These are phyloP conservation scores for Cenchrus fungigraminus DNA, from an alignment of 176 grass and related monocot genomes.

Conservation along the genomic window DNA sequence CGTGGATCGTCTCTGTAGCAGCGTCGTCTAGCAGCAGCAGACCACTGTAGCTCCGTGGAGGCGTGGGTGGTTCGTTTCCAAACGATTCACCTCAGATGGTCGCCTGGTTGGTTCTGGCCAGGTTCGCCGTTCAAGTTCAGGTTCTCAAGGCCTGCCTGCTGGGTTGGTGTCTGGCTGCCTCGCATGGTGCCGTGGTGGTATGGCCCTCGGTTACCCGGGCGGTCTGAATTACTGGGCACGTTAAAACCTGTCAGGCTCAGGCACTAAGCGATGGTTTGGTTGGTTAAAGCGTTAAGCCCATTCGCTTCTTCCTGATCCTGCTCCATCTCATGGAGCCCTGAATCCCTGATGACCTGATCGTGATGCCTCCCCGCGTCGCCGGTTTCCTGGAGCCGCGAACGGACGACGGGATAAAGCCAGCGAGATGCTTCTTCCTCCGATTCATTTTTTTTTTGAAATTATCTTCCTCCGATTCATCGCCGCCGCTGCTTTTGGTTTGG, in stretches of 20 bases:
- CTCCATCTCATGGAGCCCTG: not conserved
- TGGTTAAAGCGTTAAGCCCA: not conserved
- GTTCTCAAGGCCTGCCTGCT: not conserved
- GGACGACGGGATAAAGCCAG: not conserved
- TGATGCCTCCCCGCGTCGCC: not conserved
- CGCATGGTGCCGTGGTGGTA: not conserved
- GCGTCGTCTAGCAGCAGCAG: not conserved
- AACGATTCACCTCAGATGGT: not conserved
- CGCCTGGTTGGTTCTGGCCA: no score
- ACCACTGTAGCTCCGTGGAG: not conserved
- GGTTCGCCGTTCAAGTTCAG: no score
- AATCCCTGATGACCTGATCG: no score
- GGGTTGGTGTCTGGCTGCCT: slow-evolving; percentile 13
- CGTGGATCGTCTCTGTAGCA: not conserved
- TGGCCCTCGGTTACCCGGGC: not conserved
- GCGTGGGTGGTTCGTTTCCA: not conserved
- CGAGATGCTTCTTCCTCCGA: not conserved
- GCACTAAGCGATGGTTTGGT: slow-evolving; percentile 9
- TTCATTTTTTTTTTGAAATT: no score
- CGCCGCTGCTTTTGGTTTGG: not conserved
- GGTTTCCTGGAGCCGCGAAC: not conserved
- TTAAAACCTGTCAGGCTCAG: slow-evolving; percentile 6
- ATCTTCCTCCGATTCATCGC: not conserved
- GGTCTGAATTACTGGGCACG: not conserved
- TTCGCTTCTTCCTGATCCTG: not conserved